Base-by-base conservation (phyloP, 805 yeast species). In the Ogataea degrootiae region DNA sequence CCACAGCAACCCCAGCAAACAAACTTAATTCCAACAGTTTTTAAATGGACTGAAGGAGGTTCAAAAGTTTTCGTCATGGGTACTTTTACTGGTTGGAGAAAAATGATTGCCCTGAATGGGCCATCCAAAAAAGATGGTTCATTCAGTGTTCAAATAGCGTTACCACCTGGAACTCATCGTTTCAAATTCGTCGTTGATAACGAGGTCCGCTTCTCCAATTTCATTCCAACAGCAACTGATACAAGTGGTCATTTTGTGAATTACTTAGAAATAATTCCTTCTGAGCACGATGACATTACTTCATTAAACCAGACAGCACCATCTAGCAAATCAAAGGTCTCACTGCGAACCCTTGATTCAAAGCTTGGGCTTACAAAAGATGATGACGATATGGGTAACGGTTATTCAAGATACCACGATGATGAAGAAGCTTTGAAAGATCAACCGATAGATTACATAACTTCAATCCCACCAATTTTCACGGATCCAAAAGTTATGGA, bases 41-140 rank as follows among this genome's bases (percentile, higher is more conserved):
- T 90, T 48, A 81, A 80, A 54, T 92, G 99, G 99, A 83, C 82
- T 16, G 96, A 92, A 66, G 98, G 98, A n/a, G 99, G 99, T 51
- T 79, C 79, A 43, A 87, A 87, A 59, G 98, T 94, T 2, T 94
- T 90, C 65, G 96, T 92, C 14, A 94, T 97, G 34, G 99, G 99
- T 43, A 87, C 97, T 0, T 92, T 92, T 68, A 94, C 99, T 0
- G 97, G 96, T 4, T 94, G 99, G 98, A 75, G 97, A 56, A 92
- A 91, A 68, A 92, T 94, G 98, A 91, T 92, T 61, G 96, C 96
- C 37, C 71, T 94, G 58, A 66, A 79, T 66, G 68, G 72, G 58
- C 71, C 71, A 9, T 80, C 69, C n/a, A 68, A 71, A 9, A 68
- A 67, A 14, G 74, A 82, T 56, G 75, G 75, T 21, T 72, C 74